Percentiles rank a stretch among this genome's conserved stretches.
phyloP scores from a whole-genome alignment of 129 eudicot species.

The Flaveria linearis region DNA sequence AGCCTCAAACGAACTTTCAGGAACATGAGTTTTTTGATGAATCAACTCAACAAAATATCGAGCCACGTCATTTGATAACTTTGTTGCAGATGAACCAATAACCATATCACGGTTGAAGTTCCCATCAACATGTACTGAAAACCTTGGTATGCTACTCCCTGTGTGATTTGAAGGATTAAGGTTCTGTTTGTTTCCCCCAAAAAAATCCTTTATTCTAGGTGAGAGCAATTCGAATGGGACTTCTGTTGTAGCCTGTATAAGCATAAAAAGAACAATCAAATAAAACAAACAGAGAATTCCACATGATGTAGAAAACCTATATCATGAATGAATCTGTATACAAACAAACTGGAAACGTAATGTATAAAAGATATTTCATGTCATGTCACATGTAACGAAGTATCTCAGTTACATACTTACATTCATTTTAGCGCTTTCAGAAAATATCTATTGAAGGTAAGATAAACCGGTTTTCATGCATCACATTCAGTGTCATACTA shows the following conservation, averaged over 20 bases:
- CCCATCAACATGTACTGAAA: constrained; percentile 53
- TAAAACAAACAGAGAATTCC: background rate
- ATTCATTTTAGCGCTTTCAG: background rate
- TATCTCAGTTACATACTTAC: background rate
- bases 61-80: constrained; percentile 66
- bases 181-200: constrained; percentile 44
- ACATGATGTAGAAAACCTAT: background rate
- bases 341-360: background rate
- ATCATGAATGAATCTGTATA: constrained; percentile 17
- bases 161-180: constrained; percentile 41
- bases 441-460: background rate
- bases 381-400: constrained; percentile 1
- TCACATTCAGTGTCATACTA: background rate
- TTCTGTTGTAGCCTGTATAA: constrained; percentile 84
- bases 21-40: constrained; percentile 50
- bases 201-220: constrained; percentile 60
- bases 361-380: background rate
- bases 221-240: constrained; percentile 59
- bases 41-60: constrained; percentile 64
- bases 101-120: constrained; percentile 55
- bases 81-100: constrained; percentile 53
- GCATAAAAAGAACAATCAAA: constrained; percentile 8
- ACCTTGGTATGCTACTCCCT: constrained; percentile 56
- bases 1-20: constrained; percentile 25
- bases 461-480: constrained; percentile 3